A percentile compares a stretch with the other conserved stretches of the same genome.
These are phyloP conservation scores for Leptographium lundbergii DNA, from an alignment of 2,329 filamentous ascomycete species.

Conservation along the genomic window DNA sequence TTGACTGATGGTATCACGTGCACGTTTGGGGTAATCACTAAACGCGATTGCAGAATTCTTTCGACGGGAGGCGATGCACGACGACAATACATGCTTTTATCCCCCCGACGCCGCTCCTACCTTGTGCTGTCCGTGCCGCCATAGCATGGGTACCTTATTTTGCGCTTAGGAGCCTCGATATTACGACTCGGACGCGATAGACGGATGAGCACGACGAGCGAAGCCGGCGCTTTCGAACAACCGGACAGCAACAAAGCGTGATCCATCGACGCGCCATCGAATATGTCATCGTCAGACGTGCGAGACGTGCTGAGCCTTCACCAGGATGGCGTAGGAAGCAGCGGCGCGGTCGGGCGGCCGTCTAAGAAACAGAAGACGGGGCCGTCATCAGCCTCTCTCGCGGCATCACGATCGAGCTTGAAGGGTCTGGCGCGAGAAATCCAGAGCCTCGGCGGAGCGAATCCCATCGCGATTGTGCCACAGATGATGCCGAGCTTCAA, in stretches of 20 bases:
- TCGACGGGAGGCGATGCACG: not conserved
- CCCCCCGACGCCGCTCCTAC: not conserved
- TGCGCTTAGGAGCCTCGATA: not conserved
- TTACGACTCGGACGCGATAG: not conserved
- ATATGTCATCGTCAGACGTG: constrained; percentile 65
- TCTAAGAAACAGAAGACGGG: constrained; percentile 64
- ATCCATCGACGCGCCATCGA: not conserved
- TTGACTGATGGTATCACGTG: not conserved
- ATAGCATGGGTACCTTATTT: not conserved
- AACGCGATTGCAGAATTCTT: not conserved
- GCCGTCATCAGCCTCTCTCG: constrained; percentile 26
- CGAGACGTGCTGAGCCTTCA: constrained; percentile 80
- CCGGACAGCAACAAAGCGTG: not conserved
- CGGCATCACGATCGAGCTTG: constrained; percentile 29
- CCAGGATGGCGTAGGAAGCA: constrained; percentile 33
- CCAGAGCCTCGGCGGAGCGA: constrained; percentile 52
- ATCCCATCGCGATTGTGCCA: constrained; percentile 54
- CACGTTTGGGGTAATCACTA: not conserved
- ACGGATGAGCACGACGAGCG: not conserved
- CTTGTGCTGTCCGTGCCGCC: not conserved
- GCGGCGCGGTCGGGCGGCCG: constrained; percentile 34
- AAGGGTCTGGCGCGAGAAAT: constrained; percentile 55
- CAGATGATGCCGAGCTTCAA: constrained; percentile 43
- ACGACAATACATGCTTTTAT: not conserved
- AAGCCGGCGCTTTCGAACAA: not conserved